These are phyloP conservation scores for Sarocladiaceae sp. DNA, from an alignment of 2,329 filamentous ascomycete genomes.

Conservation along the genomic window DNA sequence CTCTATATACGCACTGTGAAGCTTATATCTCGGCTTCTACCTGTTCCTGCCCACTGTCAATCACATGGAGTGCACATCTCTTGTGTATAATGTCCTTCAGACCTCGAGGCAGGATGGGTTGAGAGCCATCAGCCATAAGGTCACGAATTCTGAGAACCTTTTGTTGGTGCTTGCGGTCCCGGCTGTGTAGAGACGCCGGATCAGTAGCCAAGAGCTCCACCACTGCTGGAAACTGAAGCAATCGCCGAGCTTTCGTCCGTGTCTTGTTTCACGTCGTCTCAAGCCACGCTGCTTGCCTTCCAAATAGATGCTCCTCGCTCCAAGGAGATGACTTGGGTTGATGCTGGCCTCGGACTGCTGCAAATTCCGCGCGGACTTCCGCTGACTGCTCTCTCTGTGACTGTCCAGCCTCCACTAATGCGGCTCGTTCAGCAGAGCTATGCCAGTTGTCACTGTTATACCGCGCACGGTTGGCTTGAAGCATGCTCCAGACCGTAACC, in stretches of 20 bases:
- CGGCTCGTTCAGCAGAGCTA: background rate
- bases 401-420: background rate
- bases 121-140: background rate
- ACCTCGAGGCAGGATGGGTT: background rate
- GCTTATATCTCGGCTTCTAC: conserved; percentile 1
- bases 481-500: conserved; percentile 2
- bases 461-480: background rate
- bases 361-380: background rate
- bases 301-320: background rate
- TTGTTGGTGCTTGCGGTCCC: conserved; percentile 3
- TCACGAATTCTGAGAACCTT: background rate
- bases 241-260: background rate
- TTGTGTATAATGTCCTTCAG: conserved; percentile 4
- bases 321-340: background rate
- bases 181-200: background rate
- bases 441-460: background rate
- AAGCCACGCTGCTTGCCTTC: background rate
- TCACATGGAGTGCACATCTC: conserved; percentile 3
- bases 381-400: background rate
- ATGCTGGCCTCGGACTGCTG: background rate
- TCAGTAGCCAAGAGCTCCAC: background rate
- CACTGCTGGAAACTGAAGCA: background rate
- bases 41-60: background rate
- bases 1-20: too few relatives aligned
- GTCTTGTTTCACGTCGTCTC: background rate